These are phyloP conservation scores for Fusarium brevicatenulatum DNA, from an alignment of 2,329 filamentous ascomycete genomes.

Conservation along the genomic window DNA sequence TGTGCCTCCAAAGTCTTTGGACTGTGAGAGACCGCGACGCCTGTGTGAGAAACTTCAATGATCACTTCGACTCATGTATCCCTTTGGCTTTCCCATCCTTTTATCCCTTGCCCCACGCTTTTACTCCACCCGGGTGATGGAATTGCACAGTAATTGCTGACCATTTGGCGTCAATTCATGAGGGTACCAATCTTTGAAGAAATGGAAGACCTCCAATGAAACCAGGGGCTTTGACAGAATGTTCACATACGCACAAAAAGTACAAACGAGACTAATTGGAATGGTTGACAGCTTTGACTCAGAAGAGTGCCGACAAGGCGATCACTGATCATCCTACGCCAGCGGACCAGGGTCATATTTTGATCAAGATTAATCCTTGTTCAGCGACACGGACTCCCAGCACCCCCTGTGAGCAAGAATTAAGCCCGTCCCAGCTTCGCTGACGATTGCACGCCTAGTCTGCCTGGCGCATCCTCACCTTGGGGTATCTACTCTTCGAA, in stretches of 20 bases:
- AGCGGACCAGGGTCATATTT: conserved; percentile 25
- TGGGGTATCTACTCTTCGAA: conserved; percentile 19
- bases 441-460: conserved; percentile 29
- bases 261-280: conserved; percentile 42
- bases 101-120: conserved; percentile 3
- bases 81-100: conserved; percentile 8
- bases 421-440: conserved; percentile 27
- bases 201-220: conserved; percentile 14
- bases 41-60: conserved; percentile 23
- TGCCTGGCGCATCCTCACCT: conserved; percentile 25
- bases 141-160: conserved; percentile 2
- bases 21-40: conserved; percentile 23
- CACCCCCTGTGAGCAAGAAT: conserved; percentile 26
- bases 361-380: conserved; percentile 37
- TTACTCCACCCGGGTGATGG: background rate
- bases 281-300: conserved; percentile 46
- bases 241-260: conserved; percentile 36
- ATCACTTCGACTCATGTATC: conserved; percentile 9
- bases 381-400: conserved; percentile 31
- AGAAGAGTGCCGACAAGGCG: conserved; percentile 38
- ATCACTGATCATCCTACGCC: conserved; percentile 39
- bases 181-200: conserved; percentile 10
- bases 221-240: conserved; percentile 32
- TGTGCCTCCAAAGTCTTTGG: conserved; percentile 17
- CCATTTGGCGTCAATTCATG: background rate